phyloP scores from a whole-genome alignment of 2,329 filamentous ascomycete genomes.

The Botrytis fabae region DNA sequence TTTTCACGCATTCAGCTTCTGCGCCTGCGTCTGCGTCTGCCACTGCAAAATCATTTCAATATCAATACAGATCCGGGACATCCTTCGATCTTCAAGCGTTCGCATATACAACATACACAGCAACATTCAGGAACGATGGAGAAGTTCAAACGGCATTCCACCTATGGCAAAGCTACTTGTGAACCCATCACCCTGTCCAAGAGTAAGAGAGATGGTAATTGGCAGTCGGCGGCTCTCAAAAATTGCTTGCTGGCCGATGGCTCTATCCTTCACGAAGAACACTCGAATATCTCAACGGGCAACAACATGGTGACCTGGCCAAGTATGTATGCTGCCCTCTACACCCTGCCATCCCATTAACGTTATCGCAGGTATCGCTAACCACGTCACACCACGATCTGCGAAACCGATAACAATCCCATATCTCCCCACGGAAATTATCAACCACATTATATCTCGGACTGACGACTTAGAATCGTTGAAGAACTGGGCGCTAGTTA shows the following conservation, averaged over 20 bases:
- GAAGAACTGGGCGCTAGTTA: constrained; percentile 22
- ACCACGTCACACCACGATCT: constrained; percentile 6
- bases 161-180: constrained; percentile 17
- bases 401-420: constrained; percentile 20
- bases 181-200: constrained; percentile 10
- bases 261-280: constrained; percentile 17
- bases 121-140: neutral
- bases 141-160: constrained; percentile 10
- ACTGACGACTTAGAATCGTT: constrained; percentile 22
- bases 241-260: constrained; percentile 11
- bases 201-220: constrained; percentile 19
- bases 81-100: neutral
- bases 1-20: neutral
- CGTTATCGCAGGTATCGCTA: constrained; percentile 10
- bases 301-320: constrained; percentile 12
- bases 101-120: neutral
- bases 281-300: constrained; percentile 10
- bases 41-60: too few species aligned
- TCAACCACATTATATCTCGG: constrained; percentile 21
- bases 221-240: constrained; percentile 17
- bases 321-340: neutral
- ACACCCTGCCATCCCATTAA: neutral
- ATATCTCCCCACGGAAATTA: constrained; percentile 19
- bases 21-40: neutral
- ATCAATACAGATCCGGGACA: neutral